A percentile compares a stretch with the other conserved stretches of the same genome.
Conservation (phyloP, 2,329 filamentous ascomycete species). For the Acarospora socialis region DNA sequence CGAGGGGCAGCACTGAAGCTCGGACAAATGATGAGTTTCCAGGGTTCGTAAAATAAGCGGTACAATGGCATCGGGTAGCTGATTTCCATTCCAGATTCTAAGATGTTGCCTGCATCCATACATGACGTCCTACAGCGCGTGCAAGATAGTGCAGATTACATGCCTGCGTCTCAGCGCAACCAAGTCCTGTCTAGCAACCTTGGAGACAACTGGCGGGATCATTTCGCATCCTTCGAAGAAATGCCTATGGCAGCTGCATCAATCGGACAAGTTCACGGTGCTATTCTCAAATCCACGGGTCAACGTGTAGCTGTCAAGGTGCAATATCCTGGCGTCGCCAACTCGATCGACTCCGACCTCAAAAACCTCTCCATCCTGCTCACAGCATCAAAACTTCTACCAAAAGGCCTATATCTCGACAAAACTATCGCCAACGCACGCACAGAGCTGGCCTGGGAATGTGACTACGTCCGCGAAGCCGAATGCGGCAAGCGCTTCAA, state of each 20-base stretch:
- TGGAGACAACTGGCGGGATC: constrained; percentile 66
- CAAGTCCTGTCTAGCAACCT: constrained; percentile 67
- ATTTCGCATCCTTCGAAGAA: constrained; percentile 78
- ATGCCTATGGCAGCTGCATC: constrained; percentile 88
- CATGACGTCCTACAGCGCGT: constrained; percentile 85
- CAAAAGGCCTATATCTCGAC: constrained; percentile 83
- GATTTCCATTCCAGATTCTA: constrained; percentile 47
- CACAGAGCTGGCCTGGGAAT: constrained; percentile 88
- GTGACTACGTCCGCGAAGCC: constrained; percentile 84
- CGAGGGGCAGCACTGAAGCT: constrained; percentile 91
- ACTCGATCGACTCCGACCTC: constrained; percentile 91
- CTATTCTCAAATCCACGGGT: constrained; percentile 59
- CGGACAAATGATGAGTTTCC: constrained; percentile 96
- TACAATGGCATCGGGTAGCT: constrained; percentile 2
- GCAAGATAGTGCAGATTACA: constrained; percentile 93
- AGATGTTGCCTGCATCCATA: constrained; percentile 78
- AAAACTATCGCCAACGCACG: constrained; percentile 95
- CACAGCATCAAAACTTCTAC: constrained; percentile 76
- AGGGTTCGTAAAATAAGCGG: constrained; percentile 33
- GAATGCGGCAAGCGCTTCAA: constrained; percentile 64
- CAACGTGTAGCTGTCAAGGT: constrained; percentile 84
- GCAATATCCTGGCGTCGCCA: constrained; percentile 90
- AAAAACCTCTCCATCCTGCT: constrained; percentile 86
- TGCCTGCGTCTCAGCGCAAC: constrained; percentile 87
- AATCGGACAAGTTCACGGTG: constrained; percentile 90